These are phyloP conservation scores for Litchi chinensis DNA, from an alignment of 345 rosid genomes.

Conservation along the genomic window DNA sequence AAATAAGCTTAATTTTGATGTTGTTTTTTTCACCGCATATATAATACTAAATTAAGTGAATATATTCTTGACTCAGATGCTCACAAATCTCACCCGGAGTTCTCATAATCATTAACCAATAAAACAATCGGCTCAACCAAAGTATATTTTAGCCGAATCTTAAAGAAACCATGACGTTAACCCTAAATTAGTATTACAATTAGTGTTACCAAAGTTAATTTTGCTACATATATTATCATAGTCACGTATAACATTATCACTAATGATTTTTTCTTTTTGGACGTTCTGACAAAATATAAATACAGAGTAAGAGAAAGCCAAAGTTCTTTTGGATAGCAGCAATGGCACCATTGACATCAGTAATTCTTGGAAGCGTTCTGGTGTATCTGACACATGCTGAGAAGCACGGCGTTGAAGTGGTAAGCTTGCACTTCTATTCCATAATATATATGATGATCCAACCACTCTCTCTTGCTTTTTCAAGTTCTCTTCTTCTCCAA, in stretches of 20 bases:
- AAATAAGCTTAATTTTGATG: no score
- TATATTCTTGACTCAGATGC: no score
- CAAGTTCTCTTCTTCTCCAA: not conserved
- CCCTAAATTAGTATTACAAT: no score
- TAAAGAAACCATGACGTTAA: no score
- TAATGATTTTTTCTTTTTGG: not conserved
- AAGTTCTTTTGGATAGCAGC: conserved; percentile 89
- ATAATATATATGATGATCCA: not conserved
- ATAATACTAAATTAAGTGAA: no score
- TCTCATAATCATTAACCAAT: no score
- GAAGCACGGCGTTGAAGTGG: conserved; percentile 79
- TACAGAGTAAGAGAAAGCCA: conserved; percentile 80
- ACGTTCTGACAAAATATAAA: not conserved
- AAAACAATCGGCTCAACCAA: no score
- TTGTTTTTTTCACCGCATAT: no score
- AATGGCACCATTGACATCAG: conserved; percentile 84
- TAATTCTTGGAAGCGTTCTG: conserved; percentile 73
- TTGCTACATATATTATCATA: no score
- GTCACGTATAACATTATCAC: not conserved
- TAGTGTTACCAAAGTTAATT: no score
- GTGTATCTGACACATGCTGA: conserved; percentile 79
- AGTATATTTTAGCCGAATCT: no score
- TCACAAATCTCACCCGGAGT: no score
- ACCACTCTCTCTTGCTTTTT: not conserved
- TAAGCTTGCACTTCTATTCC: conserved; percentile 24